Evolutionary conservation across 2,329 filamentous ascomycete species (phyloP).

Genomic region (Fusarium staphyleae): DNA sequence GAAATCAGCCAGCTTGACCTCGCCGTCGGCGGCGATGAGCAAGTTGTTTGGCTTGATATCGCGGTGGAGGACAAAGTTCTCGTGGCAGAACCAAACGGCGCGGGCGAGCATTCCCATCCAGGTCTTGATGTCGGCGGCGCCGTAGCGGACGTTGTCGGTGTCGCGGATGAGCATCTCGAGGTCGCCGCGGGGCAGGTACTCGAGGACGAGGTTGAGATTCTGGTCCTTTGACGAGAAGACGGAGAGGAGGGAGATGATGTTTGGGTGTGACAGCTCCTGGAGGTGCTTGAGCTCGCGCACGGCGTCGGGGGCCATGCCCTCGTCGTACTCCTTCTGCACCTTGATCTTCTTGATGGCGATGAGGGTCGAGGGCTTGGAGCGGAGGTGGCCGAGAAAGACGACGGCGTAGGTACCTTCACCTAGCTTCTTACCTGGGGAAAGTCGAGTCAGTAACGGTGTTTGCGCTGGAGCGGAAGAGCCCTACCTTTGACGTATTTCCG

Average conservation of each 20-base stretch:
- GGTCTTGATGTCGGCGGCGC: slow-evolving; percentile 89
- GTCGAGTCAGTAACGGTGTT: not conserved
- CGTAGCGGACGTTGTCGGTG: slow-evolving; percentile 77
- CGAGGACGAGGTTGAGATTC: slow-evolving; percentile 94
- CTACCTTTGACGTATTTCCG: slow-evolving; percentile 88
- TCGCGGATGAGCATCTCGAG: slow-evolving; percentile 95
- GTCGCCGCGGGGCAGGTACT: slow-evolving; percentile 92
- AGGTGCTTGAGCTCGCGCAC: slow-evolving; percentile 96
- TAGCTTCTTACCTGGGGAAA: slow-evolving; percentile 75
- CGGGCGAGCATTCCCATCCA: slow-evolving; percentile 98
- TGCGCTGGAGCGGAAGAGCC: not conserved
- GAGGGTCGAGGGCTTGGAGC: slow-evolving; percentile 71
- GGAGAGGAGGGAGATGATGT: slow-evolving; percentile 90
- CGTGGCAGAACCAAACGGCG: slow-evolving; percentile 95
- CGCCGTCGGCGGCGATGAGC: slow-evolving; percentile 89
- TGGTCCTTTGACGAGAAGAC: slow-evolving; percentile 97
- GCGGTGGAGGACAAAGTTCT: slow-evolving; percentile 90
- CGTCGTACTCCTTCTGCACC: slow-evolving; percentile 81
- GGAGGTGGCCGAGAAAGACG: slow-evolving; percentile 87
- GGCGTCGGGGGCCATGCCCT: slow-evolving; percentile 93
- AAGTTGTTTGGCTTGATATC: slow-evolving; percentile 99
- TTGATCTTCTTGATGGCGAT: slow-evolving; percentile 97
- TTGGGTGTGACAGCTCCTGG: slow-evolving; percentile 91
- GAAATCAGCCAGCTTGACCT: slow-evolving; percentile 97
- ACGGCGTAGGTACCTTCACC: slow-evolving; percentile 97